Base-by-base conservation (phyloP, 2,329 filamentous ascomycete species). In the Zymoseptoria tritici region DNA sequence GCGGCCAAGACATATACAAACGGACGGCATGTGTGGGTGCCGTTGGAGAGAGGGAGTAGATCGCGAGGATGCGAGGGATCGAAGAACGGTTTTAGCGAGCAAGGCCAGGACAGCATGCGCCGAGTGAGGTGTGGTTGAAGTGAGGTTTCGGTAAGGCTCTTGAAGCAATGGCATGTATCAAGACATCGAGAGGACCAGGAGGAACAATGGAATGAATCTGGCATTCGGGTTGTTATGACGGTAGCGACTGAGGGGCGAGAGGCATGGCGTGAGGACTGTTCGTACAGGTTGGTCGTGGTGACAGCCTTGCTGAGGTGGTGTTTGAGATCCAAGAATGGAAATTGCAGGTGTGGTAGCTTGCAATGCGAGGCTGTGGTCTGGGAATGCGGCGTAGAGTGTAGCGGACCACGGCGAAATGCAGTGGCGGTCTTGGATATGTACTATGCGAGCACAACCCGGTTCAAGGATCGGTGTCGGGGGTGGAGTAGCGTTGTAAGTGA, bases 21-120 rank as follows among this genome's bases (percentile, higher is more conserved):
- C 31, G 36, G 66, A 65, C 36, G 59, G 64, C 68, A 70, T 69
- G 22, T 55, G 50, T 49, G 22, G 56, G 24, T 20, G 24, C n/a
- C 51, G 52, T 49, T 54, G 20, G 55, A 60, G 29, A 31, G 58
- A 24, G 52, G 22, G n/a, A 49, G 42, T 20, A 57, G 56, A 22
- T 13, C 42, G 9, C 21, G 55, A 4, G 9, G 16, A n/a, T 31
- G 46, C n/a, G 21, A 49, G 51, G 16, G 22, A 49, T n/a, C 24
- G 46, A 42, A 22, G 46, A 49, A 19, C 5, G 24, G 49, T 55
- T 13, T 42, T 21, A n/a, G 29, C 11, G 53, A 56, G 54, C 54
- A 50, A 56, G 22, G 42, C 24, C 46, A 58, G 57, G 57, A 49
- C 49, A 22, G 51, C 42, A 21, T 52, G 42, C 20, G 20, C 31